Evolutionary conservation across 345 rosid species (phyloP), one percentile per base, ranked within the genome.

Genomic region (Dimocarpus longan): DNA sequence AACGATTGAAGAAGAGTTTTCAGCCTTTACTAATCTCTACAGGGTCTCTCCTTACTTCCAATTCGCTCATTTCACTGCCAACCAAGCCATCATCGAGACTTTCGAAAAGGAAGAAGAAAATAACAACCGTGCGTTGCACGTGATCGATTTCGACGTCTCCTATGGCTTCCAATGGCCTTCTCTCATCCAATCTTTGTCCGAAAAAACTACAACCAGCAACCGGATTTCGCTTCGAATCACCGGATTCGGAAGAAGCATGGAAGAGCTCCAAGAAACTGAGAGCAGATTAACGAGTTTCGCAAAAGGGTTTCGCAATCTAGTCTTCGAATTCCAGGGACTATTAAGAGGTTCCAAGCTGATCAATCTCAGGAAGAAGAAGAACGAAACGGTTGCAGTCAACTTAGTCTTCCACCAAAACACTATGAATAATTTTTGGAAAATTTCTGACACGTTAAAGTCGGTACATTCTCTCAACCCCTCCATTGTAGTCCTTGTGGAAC

Each of bases 101-200:
- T 90, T 87, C 22, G 92, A 91, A 79, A 84, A 73, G 46, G 89
- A 90, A 72, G 85, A 77, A 68, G 79, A 78, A 3, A 59, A 8
- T 11, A 86, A 83, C 66, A 87, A 63, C 79, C 74, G 84, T 2
- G 84, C 90, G 9, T 79, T 91, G 43, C 95, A 91, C 40, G 86
- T 91, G 5, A 66, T 91, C 19, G 95, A 91, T 52, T 90, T 91
- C 28, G 92, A 90, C 19, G 87, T 87, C 65, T 88, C 87, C 0
- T 84, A 87, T 39, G 95, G 95, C 5, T 90, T 91, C 62, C 93
- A 91, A 5, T 90, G 95, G 95, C 95, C 95, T 19, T 91, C 93
- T 9, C 79, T 91, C 8, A 90, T 91, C n/a, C 95, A 91, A 60
- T 90, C 95, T 4, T 65, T 90, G 1, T 91, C 93, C 1, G 95